Base-by-base conservation (phyloP, 1,284 basidiomycete genomes). In the Phylloporus sp. region DNA sequence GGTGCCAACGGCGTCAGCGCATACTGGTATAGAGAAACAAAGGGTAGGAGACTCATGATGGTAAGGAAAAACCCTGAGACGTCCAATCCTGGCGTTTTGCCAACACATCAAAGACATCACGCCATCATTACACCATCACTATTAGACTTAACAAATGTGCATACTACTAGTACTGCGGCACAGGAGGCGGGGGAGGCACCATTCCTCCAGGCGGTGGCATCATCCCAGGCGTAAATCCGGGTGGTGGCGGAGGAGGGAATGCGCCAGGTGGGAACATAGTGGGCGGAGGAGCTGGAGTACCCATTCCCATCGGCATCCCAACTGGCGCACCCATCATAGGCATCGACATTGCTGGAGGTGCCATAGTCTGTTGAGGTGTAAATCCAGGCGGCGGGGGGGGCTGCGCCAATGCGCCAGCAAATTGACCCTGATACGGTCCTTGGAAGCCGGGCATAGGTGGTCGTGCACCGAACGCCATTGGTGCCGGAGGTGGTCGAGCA, bases 341-440 rank as follows among this genome's bases (percentile, higher is more conserved):
- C 72, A 78, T 75, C 20, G 74, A 76, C 72, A 79, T 77, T 4
- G 60, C 62, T 49, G 79, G 82, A 11, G 84, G 83, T 67, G 87
- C 78, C 55, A 89, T 81, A 7, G 87, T 87, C 71, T 89, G 87
- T 68, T 90, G 89, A 26, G 86, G 84, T 1, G 87, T 82, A 65
- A 92, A 92, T 15, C 90, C 90, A 53, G 89, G 86, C 0, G 89
- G 83, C 1, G 91, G 86, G 18, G 87, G 85, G 2, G 88, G 86
- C 60, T 87, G 86, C 2, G 91, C 91, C 59, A 95, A 83, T 28
- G 84, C 89, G 51, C 93, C 93, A 11, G 92, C 93, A 74, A 94
- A 95, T 77, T 94, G 93, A n/a, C 93, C 94, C 80, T 92, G 91
- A 69, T 92, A 93, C 1, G 86, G 87, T 20, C 86, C 88, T 68